These are phyloP conservation scores for Xylaria bambusicola DNA, from an alignment of 495 filamentous ascomycete genomes.

Conservation along the genomic window DNA sequence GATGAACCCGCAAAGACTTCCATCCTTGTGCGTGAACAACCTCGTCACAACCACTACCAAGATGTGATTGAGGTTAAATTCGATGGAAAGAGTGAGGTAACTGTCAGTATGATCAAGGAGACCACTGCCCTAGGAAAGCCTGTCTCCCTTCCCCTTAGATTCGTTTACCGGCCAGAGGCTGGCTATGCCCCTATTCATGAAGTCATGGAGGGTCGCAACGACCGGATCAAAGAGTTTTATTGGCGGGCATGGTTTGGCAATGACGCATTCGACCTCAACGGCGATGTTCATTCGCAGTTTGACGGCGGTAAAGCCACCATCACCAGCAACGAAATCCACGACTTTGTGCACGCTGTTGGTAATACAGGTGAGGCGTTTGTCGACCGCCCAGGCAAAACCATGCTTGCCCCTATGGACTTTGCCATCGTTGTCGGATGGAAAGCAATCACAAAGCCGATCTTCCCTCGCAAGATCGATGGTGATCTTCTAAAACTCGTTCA, in stretches of 20 bases:
- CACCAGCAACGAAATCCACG: conserved; percentile 88
- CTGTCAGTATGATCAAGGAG: conserved; percentile 84
- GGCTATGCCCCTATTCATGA: conserved; percentile 95
- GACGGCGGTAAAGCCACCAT: conserved; percentile 84
- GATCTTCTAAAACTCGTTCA: conserved; percentile 94
- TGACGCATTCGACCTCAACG: conserved; percentile 80
- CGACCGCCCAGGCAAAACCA: conserved; percentile 90
- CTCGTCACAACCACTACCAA: conserved; percentile 63
- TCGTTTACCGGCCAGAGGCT: conserved; percentile 89
- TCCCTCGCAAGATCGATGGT: conserved; percentile 91
- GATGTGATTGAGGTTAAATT: conserved; percentile 84
- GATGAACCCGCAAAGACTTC: conserved; percentile 75
- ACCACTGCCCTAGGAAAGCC: conserved; percentile 78
- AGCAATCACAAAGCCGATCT: conserved; percentile 97
- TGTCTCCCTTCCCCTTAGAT: conserved; percentile 76
- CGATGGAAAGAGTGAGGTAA: conserved; percentile 73
- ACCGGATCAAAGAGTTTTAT: conserved; percentile 97
- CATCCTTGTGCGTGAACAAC: conserved; percentile 72
- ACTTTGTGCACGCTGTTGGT: conserved; percentile 97
- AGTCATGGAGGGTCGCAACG: conserved; percentile 91
- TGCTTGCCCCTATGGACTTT: conserved; percentile 98
- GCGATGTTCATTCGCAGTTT: conserved; percentile 79
- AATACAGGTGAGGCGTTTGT: conserved; percentile 99
- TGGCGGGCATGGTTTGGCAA: conserved; percentile 95
- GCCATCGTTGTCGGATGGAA: conserved; percentile 99